Base-by-base conservation (phyloP, 495 filamentous ascomycete genomes). In the Aspergillus homomorphus region DNA sequence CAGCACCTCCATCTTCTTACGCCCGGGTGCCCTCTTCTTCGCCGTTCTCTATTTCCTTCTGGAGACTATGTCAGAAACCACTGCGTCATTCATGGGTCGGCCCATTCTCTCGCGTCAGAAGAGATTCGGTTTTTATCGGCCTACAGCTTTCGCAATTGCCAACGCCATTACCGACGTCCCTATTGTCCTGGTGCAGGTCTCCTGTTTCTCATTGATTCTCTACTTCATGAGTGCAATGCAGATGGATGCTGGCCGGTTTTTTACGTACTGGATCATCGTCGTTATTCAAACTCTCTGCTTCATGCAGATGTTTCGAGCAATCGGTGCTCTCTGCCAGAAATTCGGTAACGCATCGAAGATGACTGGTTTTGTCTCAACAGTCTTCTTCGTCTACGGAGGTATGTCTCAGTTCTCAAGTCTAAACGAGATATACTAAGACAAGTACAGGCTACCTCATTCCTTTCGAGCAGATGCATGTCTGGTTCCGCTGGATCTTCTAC, bases 401-500 rank as follows among this genome's bases (percentile, higher is more conserved):
- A 88, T 38, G 54, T 30, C 18, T 3, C 14, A 1, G 1, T 33
- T n/a, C 15, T 18, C 22, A 14, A 19, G 2, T 14, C 0, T 44
- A 12, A 77, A 90, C 24, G 77, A 80, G 30, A 73, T 89, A 38
- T 72, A 88, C 67, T 85, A 87, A 65, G 12, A 82, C 84, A 53
- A 71, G 85, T 64, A 88, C 84, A 70, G 92, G 93, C 8, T 98
- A 96, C 69, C 82, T 87, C 2, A 89, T 98, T 57, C 93, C 92
- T 0, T 85, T 85, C 54, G 66, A 70, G 42, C 69, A 74, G 24
- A 96, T 96, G 90, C 84, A 87, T 7, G 80, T 76, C 3, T 96
- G 91, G 88, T 90, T 90, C 63, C 82, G 90, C 19, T 96, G 92
- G 93, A 82, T 97, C 54, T 90, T 91, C 66, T 96, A 91, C 62